A percentile compares a stretch with the other conserved stretches of the same genome.
phyloP scores from a whole-genome alignment of 2,329 filamentous ascomycete genomes.

The Pseudogymnoascus sp. region DNA sequence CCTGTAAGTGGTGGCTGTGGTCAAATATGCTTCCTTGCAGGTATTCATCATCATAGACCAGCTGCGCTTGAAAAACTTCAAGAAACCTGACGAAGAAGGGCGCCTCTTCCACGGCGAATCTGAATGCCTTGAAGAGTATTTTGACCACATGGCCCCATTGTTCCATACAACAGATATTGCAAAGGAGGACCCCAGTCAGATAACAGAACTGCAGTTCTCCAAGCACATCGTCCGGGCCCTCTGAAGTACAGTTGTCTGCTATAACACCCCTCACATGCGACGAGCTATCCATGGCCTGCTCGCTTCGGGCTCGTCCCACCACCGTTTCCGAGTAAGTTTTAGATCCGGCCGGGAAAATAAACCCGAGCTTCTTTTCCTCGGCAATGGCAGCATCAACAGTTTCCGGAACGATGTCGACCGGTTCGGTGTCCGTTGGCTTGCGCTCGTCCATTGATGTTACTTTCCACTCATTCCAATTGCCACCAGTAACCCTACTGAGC shows the following conservation, averaged over 20 bases:
- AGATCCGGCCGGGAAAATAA: constrained; percentile 37
- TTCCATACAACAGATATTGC: constrained; percentile 50
- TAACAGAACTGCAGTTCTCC: constrained; percentile 55
- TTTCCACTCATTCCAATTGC: constrained; percentile 38
- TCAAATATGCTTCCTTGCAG: constrained; percentile 34
- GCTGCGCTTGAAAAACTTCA: constrained; percentile 44
- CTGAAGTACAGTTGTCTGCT: constrained; percentile 26
- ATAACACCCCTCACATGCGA: constrained; percentile 38
- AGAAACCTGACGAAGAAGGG: constrained; percentile 40
- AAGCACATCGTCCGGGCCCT: constrained; percentile 38
- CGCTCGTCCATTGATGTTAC: constrained; percentile 46
- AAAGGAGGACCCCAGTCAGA: constrained; percentile 47
- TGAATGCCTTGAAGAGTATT: constrained; percentile 43
- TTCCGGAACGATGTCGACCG: constrained; percentile 28
- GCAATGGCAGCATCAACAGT: constrained; percentile 28
- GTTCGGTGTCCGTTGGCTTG: constrained; percentile 28
- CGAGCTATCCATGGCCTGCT: constrained; percentile 41
- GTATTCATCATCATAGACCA: constrained; percentile 43
- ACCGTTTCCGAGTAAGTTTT: constrained; percentile 35
- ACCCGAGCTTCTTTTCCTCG: constrained; percentile 36
- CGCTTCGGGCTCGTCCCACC: constrained; percentile 32
- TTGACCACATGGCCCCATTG: constrained; percentile 53
- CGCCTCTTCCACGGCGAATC: constrained; percentile 37
- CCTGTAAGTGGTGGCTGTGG: constrained; percentile 24
- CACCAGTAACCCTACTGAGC: constrained; percentile 40